phyloP scores from a whole-genome alignment of 129 eudicot species.

The Flaveria linearis region DNA sequence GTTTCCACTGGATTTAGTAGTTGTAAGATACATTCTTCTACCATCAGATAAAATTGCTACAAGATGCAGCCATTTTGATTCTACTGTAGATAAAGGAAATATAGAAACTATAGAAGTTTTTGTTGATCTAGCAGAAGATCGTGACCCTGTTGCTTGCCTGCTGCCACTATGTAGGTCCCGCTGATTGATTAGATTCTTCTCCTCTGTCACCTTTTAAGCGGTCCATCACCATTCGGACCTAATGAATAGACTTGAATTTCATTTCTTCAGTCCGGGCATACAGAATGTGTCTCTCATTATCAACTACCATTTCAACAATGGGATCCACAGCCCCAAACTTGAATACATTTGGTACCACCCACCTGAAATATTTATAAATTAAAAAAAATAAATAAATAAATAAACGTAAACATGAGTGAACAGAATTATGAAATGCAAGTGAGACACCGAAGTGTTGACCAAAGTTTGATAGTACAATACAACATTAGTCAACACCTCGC shows the following conservation, averaged over 20 bases:
- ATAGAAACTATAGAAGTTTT: slow-evolving; percentile 85
- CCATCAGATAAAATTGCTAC: slow-evolving; percentile 98
- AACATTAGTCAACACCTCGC: not conserved
- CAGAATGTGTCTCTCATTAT: slow-evolving; percentile 81
- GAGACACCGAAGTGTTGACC: not conserved
- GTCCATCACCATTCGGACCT: slow-evolving; percentile 85
- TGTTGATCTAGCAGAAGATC: slow-evolving; percentile 57
- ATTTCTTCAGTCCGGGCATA: slow-evolving; percentile 95
- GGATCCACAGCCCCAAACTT: slow-evolving; percentile 96
- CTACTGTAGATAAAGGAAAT: slow-evolving; percentile 86
- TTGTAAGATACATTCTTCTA: slow-evolving; percentile 92
- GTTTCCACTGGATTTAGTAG: slow-evolving; percentile 67
- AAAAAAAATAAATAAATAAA: not conserved
- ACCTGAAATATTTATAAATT: slow-evolving; percentile 44
- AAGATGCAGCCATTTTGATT: slow-evolving; percentile 92
- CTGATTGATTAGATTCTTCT: slow-evolving; percentile 81
- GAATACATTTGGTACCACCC: slow-evolving; percentile 94
- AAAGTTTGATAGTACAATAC: not conserved
- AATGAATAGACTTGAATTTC: slow-evolving; percentile 84
- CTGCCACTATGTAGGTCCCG: slow-evolving; percentile 61
- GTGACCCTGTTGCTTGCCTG: slow-evolving; percentile 63
- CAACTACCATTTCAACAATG: slow-evolving; percentile 88
- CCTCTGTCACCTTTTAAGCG: slow-evolving; percentile 93
- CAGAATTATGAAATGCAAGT: slow-evolving; percentile 2
- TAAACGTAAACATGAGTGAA: slow-evolving; percentile 19